These are phyloP conservation scores for Coniochaeta prunicola DNA, from an alignment of 2,329 filamentous ascomycete genomes.

Conservation along the genomic window DNA sequence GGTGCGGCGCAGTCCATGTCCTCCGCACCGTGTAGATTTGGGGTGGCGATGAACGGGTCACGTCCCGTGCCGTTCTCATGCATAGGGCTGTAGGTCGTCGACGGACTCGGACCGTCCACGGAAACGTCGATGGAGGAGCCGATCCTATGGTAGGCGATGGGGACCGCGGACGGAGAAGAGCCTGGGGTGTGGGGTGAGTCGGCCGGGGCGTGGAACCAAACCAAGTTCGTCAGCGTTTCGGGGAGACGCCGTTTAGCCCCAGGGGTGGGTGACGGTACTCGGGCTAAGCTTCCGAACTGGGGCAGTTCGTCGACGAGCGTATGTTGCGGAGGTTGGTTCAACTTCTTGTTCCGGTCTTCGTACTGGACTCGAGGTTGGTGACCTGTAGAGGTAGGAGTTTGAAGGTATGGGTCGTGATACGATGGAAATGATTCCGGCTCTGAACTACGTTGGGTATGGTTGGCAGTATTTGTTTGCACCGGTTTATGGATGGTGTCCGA, in stretches of 20 bases:
- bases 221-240: not conserved
- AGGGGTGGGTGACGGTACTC: not conserved
- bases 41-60: not conserved
- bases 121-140: not conserved
- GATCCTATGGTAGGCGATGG: not conserved
- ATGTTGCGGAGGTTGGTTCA: not conserved
- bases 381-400: not conserved
- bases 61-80: not conserved
- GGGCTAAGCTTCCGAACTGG: not conserved
- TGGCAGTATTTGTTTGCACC: not conserved
- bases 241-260: not conserved
- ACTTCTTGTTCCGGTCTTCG: not conserved
- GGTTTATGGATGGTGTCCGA: not conserved
- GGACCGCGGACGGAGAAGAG: not conserved
- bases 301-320: not conserved
- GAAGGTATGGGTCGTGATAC: not conserved
- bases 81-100: not conserved
- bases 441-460: not conserved
- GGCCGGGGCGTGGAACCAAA: not conserved
- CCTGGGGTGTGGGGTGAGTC: not conserved
- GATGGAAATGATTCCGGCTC: not conserved
- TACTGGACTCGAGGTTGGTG: not conserved
- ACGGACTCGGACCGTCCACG: not conserved
- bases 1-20: not conserved
- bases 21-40: not conserved